Evolutionary conservation across 2,329 filamentous ascomycete species (phyloP), one percentile per base, ranked within the genome.

Genomic region (Talaromyces amestolkiae): DNA sequence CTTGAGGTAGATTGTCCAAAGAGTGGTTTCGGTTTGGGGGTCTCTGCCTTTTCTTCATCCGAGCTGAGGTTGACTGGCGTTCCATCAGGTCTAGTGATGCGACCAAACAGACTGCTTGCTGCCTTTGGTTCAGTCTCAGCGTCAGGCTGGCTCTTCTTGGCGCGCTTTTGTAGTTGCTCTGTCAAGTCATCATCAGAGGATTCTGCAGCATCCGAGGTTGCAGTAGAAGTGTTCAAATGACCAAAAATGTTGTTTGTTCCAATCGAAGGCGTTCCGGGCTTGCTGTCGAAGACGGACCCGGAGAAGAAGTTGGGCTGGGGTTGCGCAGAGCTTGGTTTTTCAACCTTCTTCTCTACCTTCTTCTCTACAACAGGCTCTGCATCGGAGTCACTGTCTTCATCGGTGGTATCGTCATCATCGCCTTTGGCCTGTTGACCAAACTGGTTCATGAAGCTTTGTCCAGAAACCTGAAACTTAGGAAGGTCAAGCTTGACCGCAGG

Each of bases 351-450:
- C 17, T 66, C 62, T 9, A 37, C 59, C 15, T 47, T 58, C 58
- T 66, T 61, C 17, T 66, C 62, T 9, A 15, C 31, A 43, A 27
- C 71, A 65, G 79, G 81, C 54, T 80, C 80, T 56, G 79, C 76
- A 53, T 80, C 78, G 58, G 78, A 63, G 27, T 66, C 62, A 19
- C 54, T 61, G 31, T 61, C 56, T 22, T 66, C 62, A 24, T 66
- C 65, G 15, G 62, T 51, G 10, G 62, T 51, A n/a, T 64, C 58
- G 11, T 66, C 63, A 61, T 56, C 64, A 10, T 66, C 53, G 3
- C 37, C 53, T 19, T 62, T 62, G n/a, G 69, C 53, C 45, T 68
- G 15, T 41, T 66, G 63, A 43, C 45, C 56, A 64, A 66, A 66
- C 27, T 66, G 65, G 5, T 22, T 53, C 35, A 64, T 58, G 10